Percentiles rank a stretch among this genome's conserved stretches.
Conservation (phyloP, 129 eudicot species). For the Helichrysum umbraculigerum region DNA sequence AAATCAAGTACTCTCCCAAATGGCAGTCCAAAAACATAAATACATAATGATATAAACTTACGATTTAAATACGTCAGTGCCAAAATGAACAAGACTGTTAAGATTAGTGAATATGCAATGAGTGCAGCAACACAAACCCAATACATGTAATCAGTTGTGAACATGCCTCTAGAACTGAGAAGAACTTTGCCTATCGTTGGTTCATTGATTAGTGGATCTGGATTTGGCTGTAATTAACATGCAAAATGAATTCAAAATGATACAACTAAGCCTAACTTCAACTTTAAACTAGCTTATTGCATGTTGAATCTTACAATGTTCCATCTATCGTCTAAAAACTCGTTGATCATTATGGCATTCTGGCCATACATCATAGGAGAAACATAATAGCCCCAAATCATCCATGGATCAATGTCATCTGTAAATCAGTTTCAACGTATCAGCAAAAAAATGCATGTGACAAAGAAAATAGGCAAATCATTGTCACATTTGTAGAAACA, state of each 20-base stretch:
- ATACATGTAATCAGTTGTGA: neutral
- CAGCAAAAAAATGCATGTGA: neutral
- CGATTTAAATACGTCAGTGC: slow-evolving; percentile 73
- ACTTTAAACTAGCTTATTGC: neutral
- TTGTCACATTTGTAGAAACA: neutral
- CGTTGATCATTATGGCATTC: slow-evolving; percentile 66
- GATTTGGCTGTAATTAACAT: slow-evolving; percentile 49
- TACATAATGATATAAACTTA: slow-evolving; percentile 36
- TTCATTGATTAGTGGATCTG: slow-evolving; percentile 47
- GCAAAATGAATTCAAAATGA: neutral
- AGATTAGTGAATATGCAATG: slow-evolving; percentile 62
- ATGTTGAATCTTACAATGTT: slow-evolving; percentile 46
- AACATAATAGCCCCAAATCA: slow-evolving; percentile 75
- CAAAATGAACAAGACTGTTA: slow-evolving; percentile 58
- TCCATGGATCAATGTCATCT: slow-evolving; percentile 78
- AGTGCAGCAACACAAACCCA: slow-evolving; percentile 74
- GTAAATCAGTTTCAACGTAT: neutral
- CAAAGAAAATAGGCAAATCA: neutral
- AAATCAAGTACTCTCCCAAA: slow-evolving; percentile 26
- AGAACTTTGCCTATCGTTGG: slow-evolving; percentile 75
- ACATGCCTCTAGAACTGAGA: slow-evolving; percentile 67
- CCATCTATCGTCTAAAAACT: slow-evolving; percentile 80
- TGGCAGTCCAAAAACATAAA: neutral
- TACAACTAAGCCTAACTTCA: neutral
- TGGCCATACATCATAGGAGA: slow-evolving; percentile 93